Base-by-base conservation (phyloP, 2,329 filamentous ascomycete genomes). In the Aureobasidium uvarum region DNA sequence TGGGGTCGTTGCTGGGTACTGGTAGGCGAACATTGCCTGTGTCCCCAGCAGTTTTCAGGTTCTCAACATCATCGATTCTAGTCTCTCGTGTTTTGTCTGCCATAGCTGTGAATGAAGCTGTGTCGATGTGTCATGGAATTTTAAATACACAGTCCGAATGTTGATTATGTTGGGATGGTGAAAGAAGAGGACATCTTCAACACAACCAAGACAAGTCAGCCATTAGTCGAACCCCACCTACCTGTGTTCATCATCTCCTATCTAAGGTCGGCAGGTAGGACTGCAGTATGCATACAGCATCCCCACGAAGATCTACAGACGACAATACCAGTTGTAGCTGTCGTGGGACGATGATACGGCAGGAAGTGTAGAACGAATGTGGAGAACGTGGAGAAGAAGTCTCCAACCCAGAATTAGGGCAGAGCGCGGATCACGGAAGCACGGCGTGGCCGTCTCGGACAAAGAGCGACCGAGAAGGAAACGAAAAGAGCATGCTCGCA, bases 1-100 rank as follows among this genome's bases (percentile, higher is more conserved):
- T 72, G 38, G 69, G 69, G 33, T 71, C 70, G 18, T 67, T 66
- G 33, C 54, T 62, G 10, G 59, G 48, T 10, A 66, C 41, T 13
- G 65, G 65, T 20, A 63, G 25, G 1, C 59, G 46, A 14, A 51
- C 10, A 31, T n/a, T 38, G 16, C 33, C 25, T 31, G 33, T 36
- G 5, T 51, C 46, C 20, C 5, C 25, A 25, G n/a, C 11, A 4
- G 16, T 2, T n/a, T 54, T 51, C 33, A 63, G 7, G 6, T 63
- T 36, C 18, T 63, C 59, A 10, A 62, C n/a, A 25, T 62, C 58
- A 18, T 62, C 31, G 23, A 50, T 20, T n/a, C 45, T 36, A 14
- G 28, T 38, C n/a, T 62, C 45, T 25, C 38, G 28, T 38, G 31
- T 39, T 45, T 58, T 58, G 39, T 58, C 39, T 13, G 54, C 3